Base-by-base conservation (phyloP, 768 basidiomycete genomes). In the Podaxis rugospora region DNA sequence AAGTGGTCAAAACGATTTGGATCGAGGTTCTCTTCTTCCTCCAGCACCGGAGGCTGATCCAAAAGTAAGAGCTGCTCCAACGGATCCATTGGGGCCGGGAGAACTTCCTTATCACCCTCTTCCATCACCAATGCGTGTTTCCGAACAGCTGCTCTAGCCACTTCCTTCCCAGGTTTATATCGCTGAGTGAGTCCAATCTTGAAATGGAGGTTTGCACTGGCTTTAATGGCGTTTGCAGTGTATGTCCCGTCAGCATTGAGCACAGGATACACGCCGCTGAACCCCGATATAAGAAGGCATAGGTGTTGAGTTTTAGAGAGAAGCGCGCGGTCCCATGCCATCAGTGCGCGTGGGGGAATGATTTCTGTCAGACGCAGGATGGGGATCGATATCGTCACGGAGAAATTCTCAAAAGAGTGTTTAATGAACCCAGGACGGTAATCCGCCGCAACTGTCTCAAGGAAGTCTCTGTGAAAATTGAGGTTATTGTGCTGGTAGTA, bases 261-360 rank as follows among this genome's bases (percentile, higher is more conserved):
- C 46, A 81, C 71, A n/a, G 86, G 87, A 71, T 87, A 85, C 51
- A 77, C 66, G 2, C 80, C 78, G 21, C 74, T 71, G 59, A 83
- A 75, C 5, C 86, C 83, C 16, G 82, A 82, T 14, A 90, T 82
- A 27, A 90, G 77, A n/a, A 90, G 78, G 4, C 83, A 83, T 51
- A 91, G 75, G 71, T 88, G 77, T 21, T 83, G 82, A 11, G 80
- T 73, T 32, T 79, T 77, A 4, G 83, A 76, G 21, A 90, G 76
- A 4, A 90, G 78, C 7, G 80, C 80, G 13, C 82, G 76, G 66
- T 91, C 89, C 89, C 89, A 91, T 23, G 88, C 88, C 71, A 88
- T 82, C 35, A 91, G 74, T 9, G 87, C 88, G 39, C 84, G 83
- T 2, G 86, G 79, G 10, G 87, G 80, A 23, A 89, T 83, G 53